phyloP scores from a whole-genome alignment of 306 rosid species.

The Gynostemma pentaphyllum region DNA sequence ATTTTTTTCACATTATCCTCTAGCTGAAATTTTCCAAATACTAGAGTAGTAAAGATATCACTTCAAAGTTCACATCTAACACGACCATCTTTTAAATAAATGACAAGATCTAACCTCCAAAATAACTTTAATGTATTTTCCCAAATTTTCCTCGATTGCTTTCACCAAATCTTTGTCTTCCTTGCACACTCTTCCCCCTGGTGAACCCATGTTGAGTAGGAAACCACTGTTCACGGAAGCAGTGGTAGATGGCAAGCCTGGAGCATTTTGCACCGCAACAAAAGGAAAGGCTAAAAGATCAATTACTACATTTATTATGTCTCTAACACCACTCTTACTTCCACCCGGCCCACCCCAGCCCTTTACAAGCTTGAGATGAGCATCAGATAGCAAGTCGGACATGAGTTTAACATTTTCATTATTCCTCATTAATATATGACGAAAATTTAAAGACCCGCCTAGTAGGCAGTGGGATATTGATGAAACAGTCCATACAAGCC shows the following conservation, averaged over 20 bases:
- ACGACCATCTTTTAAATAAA: not conserved
- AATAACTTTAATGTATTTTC: slow-evolving; percentile 63
- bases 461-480: slow-evolving; percentile 72
- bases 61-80: not conserved
- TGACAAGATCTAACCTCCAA: slow-evolving; percentile 52
- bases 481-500: slow-evolving; percentile 66
- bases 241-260: slow-evolving; percentile 68
- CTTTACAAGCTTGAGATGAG: slow-evolving; percentile 63
- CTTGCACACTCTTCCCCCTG: slow-evolving; percentile 64
- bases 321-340: slow-evolving; percentile 63
- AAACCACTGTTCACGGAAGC: slow-evolving; percentile 83
- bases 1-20: not conserved
- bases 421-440: slow-evolving; percentile 51
- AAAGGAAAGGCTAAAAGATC: slow-evolving; percentile 90
- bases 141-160: slow-evolving; percentile 81
- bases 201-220: slow-evolving; percentile 78
- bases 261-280: slow-evolving; percentile 79
- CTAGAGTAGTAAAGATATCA: not conserved
- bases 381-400: slow-evolving; percentile 51
- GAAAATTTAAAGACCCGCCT: slow-evolving; percentile 65
- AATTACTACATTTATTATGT: slow-evolving; percentile 48
- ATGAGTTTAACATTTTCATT: slow-evolving; percentile 63
- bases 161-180: slow-evolving; percentile 69
- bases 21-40: not conserved
- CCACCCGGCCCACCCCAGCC: slow-evolving; percentile 88